These are phyloP conservation scores for Atkinsonella texensis DNA, from an alignment of 2,329 filamentous ascomycete genomes.

Conservation along the genomic window DNA sequence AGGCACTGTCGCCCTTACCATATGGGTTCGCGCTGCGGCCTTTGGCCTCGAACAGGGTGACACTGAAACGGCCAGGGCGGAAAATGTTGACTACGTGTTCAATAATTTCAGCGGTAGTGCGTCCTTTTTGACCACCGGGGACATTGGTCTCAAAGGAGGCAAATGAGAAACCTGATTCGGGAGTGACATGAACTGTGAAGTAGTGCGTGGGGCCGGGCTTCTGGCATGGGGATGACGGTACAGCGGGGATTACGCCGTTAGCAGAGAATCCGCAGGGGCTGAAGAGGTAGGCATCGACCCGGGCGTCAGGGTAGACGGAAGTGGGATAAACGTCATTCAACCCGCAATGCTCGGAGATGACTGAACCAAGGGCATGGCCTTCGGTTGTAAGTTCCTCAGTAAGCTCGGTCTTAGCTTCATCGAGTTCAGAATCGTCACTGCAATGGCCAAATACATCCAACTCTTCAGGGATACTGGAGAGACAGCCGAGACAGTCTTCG, in stretches of 20 bases:
- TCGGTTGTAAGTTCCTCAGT: conserved; percentile 76
- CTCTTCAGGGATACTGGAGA: conserved; percentile 43
- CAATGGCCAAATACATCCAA: conserved; percentile 76
- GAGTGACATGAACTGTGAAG: conserved; percentile 97
- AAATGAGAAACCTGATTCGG: conserved; percentile 93
- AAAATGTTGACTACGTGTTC: conserved; percentile 93
- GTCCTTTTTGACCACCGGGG: conserved; percentile 73
- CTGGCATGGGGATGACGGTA: conserved; percentile 28
- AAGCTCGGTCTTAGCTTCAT: conserved; percentile 41
- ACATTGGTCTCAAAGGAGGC: conserved; percentile 98
- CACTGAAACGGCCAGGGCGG: conserved; percentile 92
- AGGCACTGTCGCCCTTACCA: conserved; percentile 28
- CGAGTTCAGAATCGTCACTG: conserved; percentile 30
- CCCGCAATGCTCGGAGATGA: conserved; percentile 83
- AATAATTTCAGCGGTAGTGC: conserved; percentile 81
- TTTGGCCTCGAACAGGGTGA: conserved; percentile 93
- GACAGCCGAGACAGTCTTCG: conserved; percentile 45
- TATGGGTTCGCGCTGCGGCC: conserved; percentile 31
- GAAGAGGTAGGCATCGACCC: conserved; percentile 93
- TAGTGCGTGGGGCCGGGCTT: conserved; percentile 58
- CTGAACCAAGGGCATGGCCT: conserved; percentile 82
- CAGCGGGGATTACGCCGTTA: conserved; percentile 84
- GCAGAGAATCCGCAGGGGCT: conserved; percentile 94
- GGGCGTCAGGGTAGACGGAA: conserved; percentile 78
- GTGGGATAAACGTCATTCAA: conserved; percentile 81